Percentiles rank a stretch among this genome's conserved stretches.
Evolutionary conservation across 1,284 basidiomycete species (phyloP).

Genomic region (Wolfiporia cocos): DNA sequence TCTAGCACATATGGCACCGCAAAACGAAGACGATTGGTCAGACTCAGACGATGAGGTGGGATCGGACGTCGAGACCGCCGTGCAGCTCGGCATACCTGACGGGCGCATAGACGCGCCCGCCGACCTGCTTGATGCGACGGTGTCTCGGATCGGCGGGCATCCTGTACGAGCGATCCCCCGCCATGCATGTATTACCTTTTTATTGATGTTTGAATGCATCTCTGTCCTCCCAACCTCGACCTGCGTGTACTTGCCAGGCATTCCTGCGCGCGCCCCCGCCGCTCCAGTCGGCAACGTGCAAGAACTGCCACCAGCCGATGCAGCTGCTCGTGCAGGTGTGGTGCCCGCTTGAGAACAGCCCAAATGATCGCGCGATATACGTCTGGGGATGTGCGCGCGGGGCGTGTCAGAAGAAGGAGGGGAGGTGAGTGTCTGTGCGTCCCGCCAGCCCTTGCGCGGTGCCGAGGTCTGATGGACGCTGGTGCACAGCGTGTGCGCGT

Average conservation of each 20-base stretch:
- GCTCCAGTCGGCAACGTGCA: conserved; percentile 46
- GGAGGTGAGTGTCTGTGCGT: conserved; percentile 33
- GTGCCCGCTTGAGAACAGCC: conserved; percentile 80
- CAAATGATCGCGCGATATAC: conserved; percentile 75
- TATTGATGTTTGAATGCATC: too few relatives aligned
- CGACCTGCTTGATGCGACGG: conserved; percentile 65
- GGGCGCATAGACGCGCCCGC: conserved; percentile 48
- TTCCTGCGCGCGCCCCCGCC: conserved; percentile 27
- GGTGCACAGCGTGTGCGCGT: conserved; percentile 60
- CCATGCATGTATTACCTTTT: conserved; percentile 42
- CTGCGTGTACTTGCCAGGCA: conserved; percentile 24
- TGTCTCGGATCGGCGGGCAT: conserved; percentile 80
- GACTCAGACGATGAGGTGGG: conserved; percentile 64
- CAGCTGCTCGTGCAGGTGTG: conserved; percentile 78
- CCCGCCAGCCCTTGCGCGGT: background rate
- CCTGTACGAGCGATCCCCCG: conserved; percentile 62
- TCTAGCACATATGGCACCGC: conserved; percentile 10
- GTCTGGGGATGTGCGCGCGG: conserved; percentile 71
- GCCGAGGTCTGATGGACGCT: conserved; percentile 4
- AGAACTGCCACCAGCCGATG: conserved; percentile 63
- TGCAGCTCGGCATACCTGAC: conserved; percentile 74
- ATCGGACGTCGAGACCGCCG: conserved; percentile 58
- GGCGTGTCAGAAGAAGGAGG: conserved; percentile 64
- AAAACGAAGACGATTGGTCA: conserved; percentile 59
- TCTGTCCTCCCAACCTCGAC: too few relatives aligned